phyloP scores from a whole-genome alignment of 768 basidiomycete species.

The Paxillus rubicundulus region DNA sequence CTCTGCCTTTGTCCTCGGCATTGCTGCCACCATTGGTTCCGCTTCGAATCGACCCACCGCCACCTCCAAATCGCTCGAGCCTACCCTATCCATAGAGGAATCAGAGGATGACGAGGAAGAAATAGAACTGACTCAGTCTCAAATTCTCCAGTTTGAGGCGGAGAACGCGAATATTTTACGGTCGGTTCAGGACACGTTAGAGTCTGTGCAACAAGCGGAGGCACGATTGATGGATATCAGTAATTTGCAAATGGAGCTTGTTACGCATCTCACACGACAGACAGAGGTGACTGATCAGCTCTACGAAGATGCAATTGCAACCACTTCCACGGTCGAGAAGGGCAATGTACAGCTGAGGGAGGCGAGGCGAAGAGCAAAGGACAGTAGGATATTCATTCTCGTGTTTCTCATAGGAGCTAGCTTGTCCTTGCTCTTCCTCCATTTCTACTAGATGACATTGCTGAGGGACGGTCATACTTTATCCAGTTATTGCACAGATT shows the following conservation, averaged over 20 bases:
- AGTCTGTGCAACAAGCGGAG: slow-evolving; percentile 90
- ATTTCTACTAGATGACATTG: slow-evolving; percentile 62
- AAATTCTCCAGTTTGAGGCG: slow-evolving; percentile 88
- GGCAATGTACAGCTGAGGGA: slow-evolving; percentile 90
- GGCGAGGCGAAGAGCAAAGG: slow-evolving; percentile 82
- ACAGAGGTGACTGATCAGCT: slow-evolving; percentile 90
- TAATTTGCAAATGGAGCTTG: slow-evolving; percentile 87
- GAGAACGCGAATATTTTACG: slow-evolving; percentile 88
- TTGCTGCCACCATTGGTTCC: slow-evolving; percentile 61
- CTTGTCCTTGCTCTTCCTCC: slow-evolving; percentile 87
- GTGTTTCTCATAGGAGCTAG: slow-evolving; percentile 92
- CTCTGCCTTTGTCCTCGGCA: slow-evolving; percentile 50
- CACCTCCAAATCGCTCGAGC: slow-evolving; percentile 22
- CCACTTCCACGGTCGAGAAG: slow-evolving; percentile 80
- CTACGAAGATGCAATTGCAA: slow-evolving; percentile 91
- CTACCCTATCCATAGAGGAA: slow-evolving; percentile 36
- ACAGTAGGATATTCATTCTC: slow-evolving; percentile 85
- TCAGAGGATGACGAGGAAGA: slow-evolving; percentile 75
- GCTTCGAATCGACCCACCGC: slow-evolving; percentile 33
- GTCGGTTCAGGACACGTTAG: slow-evolving; percentile 80
- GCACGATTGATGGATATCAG: slow-evolving; percentile 90
- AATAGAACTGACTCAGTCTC: slow-evolving; percentile 77
- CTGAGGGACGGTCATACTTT: slow-evolving; percentile 3
- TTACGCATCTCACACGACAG: slow-evolving; percentile 83
- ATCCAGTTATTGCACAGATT: background rate